Conservation (phyloP, 2,329 filamentous ascomycete genomes). For the Aureobasidium subglaciale region DNA sequence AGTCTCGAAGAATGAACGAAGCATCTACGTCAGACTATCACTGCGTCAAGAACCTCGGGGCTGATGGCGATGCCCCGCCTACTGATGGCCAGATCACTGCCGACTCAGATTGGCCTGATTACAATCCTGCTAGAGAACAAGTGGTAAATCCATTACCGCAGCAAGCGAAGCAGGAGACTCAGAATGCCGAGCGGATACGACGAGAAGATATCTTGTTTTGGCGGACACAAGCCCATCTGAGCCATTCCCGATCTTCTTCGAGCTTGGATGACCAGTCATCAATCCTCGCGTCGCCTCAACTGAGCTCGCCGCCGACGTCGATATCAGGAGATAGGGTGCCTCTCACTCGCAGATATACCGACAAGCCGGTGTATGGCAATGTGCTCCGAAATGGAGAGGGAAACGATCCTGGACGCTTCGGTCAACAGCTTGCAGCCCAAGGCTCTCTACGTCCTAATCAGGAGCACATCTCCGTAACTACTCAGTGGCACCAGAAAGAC, state of each 20-base stretch:
- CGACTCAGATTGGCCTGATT: not conserved
- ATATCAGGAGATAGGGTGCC: not conserved
- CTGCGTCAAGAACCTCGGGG: not conserved
- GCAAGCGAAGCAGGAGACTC: not conserved
- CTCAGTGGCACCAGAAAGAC: not conserved
- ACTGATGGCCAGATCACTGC: not conserved
- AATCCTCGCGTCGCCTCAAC: not conserved
- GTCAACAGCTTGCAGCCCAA: not conserved
- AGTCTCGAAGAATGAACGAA: not conserved
- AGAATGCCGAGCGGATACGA: not conserved
- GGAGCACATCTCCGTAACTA: not conserved
- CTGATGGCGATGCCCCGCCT: not conserved
- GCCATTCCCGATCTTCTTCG: not conserved
- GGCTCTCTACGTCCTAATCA: not conserved
- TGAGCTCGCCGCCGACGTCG: not conserved
- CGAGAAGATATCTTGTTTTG: conserved; percentile 7
- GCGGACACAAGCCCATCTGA: not conserved
- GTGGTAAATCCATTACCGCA: not conserved
- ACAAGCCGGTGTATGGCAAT: not conserved
- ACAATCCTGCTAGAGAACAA: not conserved
- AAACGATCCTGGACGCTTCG: not conserved
- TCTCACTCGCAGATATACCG: not conserved
- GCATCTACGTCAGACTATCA: too few species aligned
- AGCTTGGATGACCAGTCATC: conserved; percentile 5
- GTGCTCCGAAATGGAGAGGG: not conserved